Conservation (phyloP, 2,329 filamentous ascomycete species). For the Grosmannia serpens region DNA sequence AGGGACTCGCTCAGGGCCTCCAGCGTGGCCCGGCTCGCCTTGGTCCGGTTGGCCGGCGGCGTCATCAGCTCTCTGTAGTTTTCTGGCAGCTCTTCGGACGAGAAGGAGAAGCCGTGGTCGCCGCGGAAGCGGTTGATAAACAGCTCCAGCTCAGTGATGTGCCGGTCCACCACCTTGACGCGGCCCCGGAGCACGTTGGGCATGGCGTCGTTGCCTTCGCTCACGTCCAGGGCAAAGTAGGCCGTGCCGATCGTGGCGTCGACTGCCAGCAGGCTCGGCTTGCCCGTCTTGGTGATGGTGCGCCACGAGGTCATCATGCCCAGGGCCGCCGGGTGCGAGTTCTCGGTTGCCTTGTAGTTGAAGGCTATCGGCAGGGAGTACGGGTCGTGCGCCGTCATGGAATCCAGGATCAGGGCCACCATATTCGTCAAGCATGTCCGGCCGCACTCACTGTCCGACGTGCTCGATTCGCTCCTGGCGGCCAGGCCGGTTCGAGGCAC, state of each 20-base stretch:
- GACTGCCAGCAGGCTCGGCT: neutral
- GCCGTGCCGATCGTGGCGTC: neutral
- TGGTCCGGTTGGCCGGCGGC: neutral
- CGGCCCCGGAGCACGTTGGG: neutral
- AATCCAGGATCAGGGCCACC: neutral
- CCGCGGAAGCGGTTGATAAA: slow-evolving; percentile 1
- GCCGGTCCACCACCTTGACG: neutral
- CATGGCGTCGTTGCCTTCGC: neutral
- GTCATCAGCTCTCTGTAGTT: neutral
- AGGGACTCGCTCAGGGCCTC: neutral
- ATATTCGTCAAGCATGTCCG: neutral
- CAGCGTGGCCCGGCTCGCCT: neutral
- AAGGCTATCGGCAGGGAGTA: neutral
- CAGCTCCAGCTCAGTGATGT: neutral
- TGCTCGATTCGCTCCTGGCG: neutral
- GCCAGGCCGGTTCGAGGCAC: neutral
- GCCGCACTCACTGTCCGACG: neutral
- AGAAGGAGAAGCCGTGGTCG: slow-evolving; percentile 1
- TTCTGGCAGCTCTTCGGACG: neutral
- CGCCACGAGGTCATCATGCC: neutral
- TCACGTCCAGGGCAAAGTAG: neutral
- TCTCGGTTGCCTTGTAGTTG: neutral
- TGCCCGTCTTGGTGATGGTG: neutral
- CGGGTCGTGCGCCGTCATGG: neutral
- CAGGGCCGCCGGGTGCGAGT: neutral